phyloP scores from a whole-genome alignment of 805 yeast genomes.

The Wickerhamiella qilinensis region DNA sequence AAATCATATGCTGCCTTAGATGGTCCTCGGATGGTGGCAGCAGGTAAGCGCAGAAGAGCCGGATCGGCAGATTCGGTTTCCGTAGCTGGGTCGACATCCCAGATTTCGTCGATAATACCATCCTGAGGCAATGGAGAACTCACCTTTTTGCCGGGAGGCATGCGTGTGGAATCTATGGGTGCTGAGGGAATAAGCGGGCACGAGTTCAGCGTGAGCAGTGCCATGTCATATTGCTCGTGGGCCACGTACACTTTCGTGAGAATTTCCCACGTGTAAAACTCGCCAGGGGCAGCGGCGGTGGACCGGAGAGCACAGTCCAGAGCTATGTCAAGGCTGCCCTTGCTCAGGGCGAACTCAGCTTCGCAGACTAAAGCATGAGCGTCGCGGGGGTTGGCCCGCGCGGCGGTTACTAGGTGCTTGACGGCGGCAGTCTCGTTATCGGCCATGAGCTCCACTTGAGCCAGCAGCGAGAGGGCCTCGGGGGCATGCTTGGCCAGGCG shows the following conservation, averaged over 20 bases:
- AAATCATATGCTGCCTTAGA: slow-evolving; percentile 49
- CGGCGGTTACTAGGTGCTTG: slow-evolving; percentile 25
- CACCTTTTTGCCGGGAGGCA: slow-evolving; percentile 29
- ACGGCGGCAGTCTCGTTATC: slow-evolving; percentile 36
- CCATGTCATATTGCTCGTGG: slow-evolving; percentile 37
- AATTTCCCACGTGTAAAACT: slow-evolving; percentile 56
- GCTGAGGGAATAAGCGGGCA: slow-evolving; percentile 48
- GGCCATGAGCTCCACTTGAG: slow-evolving; percentile 25
- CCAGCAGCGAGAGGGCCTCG: slow-evolving; percentile 33
- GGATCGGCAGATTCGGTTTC: slow-evolving; percentile 28
- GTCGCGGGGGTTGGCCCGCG: slow-evolving; percentile 33
- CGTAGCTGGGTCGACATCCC: slow-evolving; percentile 23
- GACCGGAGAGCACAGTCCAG: slow-evolving; percentile 41
- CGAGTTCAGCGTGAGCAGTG: slow-evolving; percentile 53
- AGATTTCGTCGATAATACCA: slow-evolving; percentile 34
- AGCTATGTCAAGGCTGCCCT: slow-evolving; percentile 40
- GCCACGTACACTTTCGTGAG: slow-evolving; percentile 46
- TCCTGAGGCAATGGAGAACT: slow-evolving; percentile 37
- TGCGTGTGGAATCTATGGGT: slow-evolving; percentile 29
- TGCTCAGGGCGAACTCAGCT: slow-evolving; percentile 42
- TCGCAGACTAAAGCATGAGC: slow-evolving; percentile 46
- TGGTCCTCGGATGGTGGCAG: slow-evolving; percentile 35
- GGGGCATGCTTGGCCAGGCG: slow-evolving; percentile 31
- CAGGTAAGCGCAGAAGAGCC: slow-evolving; percentile 34
- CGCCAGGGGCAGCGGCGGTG: slow-evolving; percentile 56